Evolutionary conservation across 805 yeast genomes (phyloP).

Genomic region (Teunomyces stri): DNA sequence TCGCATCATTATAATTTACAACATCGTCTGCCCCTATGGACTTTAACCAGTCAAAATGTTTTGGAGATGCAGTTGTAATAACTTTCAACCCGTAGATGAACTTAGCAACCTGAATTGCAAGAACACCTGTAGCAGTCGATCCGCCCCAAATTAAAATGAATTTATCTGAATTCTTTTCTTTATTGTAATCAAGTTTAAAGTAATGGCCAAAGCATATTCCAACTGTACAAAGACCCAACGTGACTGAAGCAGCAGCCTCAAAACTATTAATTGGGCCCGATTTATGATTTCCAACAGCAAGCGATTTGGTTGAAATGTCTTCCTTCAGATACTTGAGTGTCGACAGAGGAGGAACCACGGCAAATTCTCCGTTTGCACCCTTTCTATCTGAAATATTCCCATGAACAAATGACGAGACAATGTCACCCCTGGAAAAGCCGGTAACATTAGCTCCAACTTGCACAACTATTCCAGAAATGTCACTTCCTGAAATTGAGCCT

Average conservation of each 20-base stretch:
- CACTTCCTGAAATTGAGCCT: slow-evolving; percentile 58
- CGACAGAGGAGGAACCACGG: slow-evolving; percentile 33
- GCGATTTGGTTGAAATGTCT: slow-evolving; percentile 9
- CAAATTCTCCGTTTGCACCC: slow-evolving; percentile 64
- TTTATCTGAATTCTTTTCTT: slow-evolving; percentile 12
- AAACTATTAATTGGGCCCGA: slow-evolving; percentile 44
- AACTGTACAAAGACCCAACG: slow-evolving; percentile 52
- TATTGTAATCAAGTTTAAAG: slow-evolving; percentile 22
- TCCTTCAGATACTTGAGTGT: slow-evolving; percentile 30
- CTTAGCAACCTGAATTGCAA: slow-evolving; percentile 33
- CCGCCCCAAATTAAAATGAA: slow-evolving; percentile 36
- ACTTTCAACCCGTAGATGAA: slow-evolving; percentile 27
- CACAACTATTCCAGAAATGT: slow-evolving; percentile 56
- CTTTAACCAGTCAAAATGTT: slow-evolving; percentile 22
- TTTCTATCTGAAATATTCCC: slow-evolving; percentile 48
- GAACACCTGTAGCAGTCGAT: slow-evolving; percentile 31
- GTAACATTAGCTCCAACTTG: slow-evolving; percentile 48
- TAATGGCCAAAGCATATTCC: slow-evolving; percentile 37
- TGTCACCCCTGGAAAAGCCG: slow-evolving; percentile 41
- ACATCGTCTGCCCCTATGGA: slow-evolving; percentile 28
- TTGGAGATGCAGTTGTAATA: slow-evolving; percentile 27
- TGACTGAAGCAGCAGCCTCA: slow-evolving; percentile 66
- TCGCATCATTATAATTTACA: slow-evolving; percentile 27
- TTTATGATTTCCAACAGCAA: slow-evolving; percentile 23
- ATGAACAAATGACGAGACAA: slow-evolving; percentile 50